Evolutionary conservation across 2,329 filamentous ascomycete genomes (phyloP).

Genomic region (Aspergillus costaricaensis): DNA sequence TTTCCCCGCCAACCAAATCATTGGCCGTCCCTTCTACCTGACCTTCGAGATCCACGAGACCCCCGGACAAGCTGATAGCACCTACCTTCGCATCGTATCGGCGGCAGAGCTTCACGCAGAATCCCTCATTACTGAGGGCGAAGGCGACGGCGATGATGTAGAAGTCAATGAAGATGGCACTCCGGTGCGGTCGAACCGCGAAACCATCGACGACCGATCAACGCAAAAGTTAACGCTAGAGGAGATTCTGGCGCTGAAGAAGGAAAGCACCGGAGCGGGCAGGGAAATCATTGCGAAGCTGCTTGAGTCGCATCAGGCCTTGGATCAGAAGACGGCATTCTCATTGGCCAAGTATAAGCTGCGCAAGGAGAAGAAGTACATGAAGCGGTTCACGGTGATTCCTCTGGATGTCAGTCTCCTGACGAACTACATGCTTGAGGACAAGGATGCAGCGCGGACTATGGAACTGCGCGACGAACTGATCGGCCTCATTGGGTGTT

Average conservation of each 20-base stretch:
- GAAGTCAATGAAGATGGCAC: slow-evolving; percentile 41
- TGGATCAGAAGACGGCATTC: slow-evolving; percentile 93
- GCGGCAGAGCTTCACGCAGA: slow-evolving; percentile 82
- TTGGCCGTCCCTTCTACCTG: slow-evolving; percentile 87
- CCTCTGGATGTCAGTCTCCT: slow-evolving; percentile 79
- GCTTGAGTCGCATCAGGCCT: slow-evolving; percentile 80
- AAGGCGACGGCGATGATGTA: slow-evolving; percentile 39
- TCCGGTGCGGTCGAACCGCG: slow-evolving; percentile 62
- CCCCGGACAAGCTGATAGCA: slow-evolving; percentile 63
- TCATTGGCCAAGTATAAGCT: slow-evolving; percentile 95
- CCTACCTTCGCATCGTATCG: slow-evolving; percentile 72
- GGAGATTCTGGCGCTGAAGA: slow-evolving; percentile 72
- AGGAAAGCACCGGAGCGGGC: slow-evolving; percentile 73
- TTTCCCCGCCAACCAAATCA: slow-evolving; percentile 84
- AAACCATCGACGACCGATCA: slow-evolving; percentile 63
- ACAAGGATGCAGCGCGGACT: slow-evolving; percentile 77
- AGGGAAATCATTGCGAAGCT: slow-evolving; percentile 92
- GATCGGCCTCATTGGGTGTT: slow-evolving; percentile 78
- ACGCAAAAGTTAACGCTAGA: slow-evolving; percentile 74
- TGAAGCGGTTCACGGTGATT: slow-evolving; percentile 80
- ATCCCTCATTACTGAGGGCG: slow-evolving; percentile 57
- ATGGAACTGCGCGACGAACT: slow-evolving; percentile 86
- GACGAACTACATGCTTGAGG: slow-evolving; percentile 73
- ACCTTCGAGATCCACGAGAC: slow-evolving; percentile 87
- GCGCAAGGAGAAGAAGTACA: slow-evolving; percentile 90